Evolutionary conservation across 2,329 filamentous ascomycete genomes (phyloP).

Genomic region (Botrytis cinerea): DNA sequence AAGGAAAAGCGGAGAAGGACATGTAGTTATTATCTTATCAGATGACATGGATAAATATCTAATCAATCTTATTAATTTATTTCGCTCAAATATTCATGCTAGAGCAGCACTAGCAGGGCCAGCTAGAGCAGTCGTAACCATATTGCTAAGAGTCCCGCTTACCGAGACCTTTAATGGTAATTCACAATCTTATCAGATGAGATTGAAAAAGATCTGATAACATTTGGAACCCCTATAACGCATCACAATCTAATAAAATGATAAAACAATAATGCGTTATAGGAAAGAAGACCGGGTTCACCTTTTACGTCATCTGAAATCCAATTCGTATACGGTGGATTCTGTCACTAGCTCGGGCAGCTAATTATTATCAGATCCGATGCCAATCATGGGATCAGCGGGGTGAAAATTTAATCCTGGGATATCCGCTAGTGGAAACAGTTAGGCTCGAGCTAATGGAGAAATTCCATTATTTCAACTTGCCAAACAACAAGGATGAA

Average conservation of each 20-base stretch:
- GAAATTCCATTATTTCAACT: neutral
- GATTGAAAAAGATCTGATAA: constrained; percentile 18
- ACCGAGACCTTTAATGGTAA: neutral
- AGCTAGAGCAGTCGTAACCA: neutral
- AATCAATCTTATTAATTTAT: constrained; percentile 15
- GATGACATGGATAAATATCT: constrained; percentile 22
- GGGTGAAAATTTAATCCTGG: constrained; percentile 13
- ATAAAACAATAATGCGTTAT: too few relatives aligned
- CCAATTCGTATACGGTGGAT: constrained; percentile 10
- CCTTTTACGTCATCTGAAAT: neutral
- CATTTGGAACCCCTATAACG: neutral
- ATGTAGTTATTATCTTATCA: constrained; percentile 22
- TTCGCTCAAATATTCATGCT: neutral
- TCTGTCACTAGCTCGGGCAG: neutral
- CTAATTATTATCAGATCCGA: constrained; percentile 24
- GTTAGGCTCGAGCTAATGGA: neutral
- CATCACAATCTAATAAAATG: neutral
- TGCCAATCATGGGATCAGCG: constrained; percentile 14
- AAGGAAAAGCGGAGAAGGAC: constrained; percentile 23
- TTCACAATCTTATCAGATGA: constrained; percentile 17
- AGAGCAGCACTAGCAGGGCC: neutral
- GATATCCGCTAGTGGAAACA: neutral
- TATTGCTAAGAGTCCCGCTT: neutral
- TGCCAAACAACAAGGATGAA: neutral
- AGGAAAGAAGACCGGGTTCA: neutral